Conservation (phyloP, 1,284 basidiomycete genomes). For the Austroboletus niveus region DNA sequence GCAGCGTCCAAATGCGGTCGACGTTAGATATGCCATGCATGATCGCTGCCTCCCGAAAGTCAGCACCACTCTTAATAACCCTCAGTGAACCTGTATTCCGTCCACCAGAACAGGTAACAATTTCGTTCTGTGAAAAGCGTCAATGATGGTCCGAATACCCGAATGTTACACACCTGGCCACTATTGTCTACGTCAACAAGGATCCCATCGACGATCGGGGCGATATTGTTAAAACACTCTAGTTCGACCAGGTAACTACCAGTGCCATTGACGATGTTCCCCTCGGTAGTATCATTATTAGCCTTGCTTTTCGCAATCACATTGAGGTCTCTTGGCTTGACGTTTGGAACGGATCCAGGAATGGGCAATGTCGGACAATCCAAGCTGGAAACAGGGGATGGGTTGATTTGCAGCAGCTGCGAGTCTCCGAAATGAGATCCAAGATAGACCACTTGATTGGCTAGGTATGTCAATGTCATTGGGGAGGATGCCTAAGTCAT, state of each 20-base stretch:
- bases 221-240: slow-evolving; percentile 76
- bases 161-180: slow-evolving; percentile 56
- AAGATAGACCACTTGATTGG: slow-evolving; percentile 72
- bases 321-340: slow-evolving; percentile 33
- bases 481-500: slow-evolving; percentile 67
- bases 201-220: slow-evolving; percentile 85
- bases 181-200: slow-evolving; percentile 74
- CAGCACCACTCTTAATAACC: slow-evolving; percentile 83
- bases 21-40: slow-evolving; percentile 62
- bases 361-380: slow-evolving; percentile 51
- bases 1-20: slow-evolving; percentile 64
- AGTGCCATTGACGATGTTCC: slow-evolving; percentile 49
- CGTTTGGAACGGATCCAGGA: slow-evolving; percentile 43
- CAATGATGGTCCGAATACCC: neutral
- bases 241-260: slow-evolving; percentile 58
- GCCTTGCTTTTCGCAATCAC: slow-evolving; percentile 32
- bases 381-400: slow-evolving; percentile 42
- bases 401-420: slow-evolving; percentile 64
- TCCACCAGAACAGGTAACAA: slow-evolving; percentile 89
- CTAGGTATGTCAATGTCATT: slow-evolving; percentile 75
- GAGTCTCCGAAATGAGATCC: slow-evolving; percentile 86
- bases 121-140: slow-evolving; percentile 54
- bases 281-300: slow-evolving; percentile 31
- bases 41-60: slow-evolving; percentile 66
- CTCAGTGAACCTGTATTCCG: slow-evolving; percentile 80